A percentile compares a stretch with the other conserved stretches of the same genome.
Conservation (phyloP, 345 rosid species). For the Angophora floribunda region DNA sequence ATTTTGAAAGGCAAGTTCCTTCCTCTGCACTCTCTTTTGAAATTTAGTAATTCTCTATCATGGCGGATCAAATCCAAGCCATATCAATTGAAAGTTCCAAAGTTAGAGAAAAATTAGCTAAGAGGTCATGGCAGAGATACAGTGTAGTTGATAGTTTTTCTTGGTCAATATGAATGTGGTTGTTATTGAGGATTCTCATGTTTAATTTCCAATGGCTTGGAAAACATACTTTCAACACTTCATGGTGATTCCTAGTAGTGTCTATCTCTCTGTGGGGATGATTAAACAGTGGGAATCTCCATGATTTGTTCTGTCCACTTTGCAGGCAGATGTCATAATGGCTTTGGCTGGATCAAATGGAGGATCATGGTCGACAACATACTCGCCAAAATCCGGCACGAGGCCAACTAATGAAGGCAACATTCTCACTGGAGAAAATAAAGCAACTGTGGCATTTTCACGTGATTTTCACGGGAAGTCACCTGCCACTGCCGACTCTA, state of each 20-base stretch:
- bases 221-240: background rate
- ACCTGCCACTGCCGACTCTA: slow-evolving; percentile 3
- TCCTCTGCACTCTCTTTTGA: background rate
- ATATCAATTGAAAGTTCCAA: background rate
- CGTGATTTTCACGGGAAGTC: slow-evolving; percentile 35
- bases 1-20: background rate
- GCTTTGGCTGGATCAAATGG: slow-evolving; percentile 95
- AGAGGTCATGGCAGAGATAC: background rate
- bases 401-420: slow-evolving; percentile 18
- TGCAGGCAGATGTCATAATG: slow-evolving; percentile 95
- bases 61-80: background rate
- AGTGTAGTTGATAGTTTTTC: background rate
- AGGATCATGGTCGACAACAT: slow-evolving; percentile 88
- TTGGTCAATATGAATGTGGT: background rate
- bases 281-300: background rate
- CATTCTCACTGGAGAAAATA: slow-evolving; percentile 17
- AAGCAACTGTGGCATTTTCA: slow-evolving; percentile 17
- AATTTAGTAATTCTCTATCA: background rate
- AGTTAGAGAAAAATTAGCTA: background rate
- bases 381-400: slow-evolving; percentile 43
- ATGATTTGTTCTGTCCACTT: background rate
- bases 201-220: background rate
- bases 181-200: background rate
- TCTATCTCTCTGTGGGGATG: background rate
- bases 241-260: background rate